Base-by-base conservation (phyloP, 164 flowering plant species). In the Aristolochia fimbriata region DNA sequence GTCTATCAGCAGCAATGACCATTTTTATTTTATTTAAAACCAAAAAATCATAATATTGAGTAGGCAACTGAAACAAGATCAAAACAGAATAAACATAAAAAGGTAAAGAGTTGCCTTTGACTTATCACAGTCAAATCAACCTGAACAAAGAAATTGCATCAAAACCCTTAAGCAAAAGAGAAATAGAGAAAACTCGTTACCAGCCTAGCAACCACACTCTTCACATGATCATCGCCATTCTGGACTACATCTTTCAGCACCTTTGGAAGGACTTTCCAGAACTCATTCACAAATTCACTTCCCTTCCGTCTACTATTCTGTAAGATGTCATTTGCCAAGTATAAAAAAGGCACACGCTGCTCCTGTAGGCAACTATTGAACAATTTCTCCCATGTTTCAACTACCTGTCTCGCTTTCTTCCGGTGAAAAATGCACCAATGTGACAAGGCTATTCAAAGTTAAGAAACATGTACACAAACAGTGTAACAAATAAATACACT, bases 391-490 rank as follows among this genome's bases (percentile, higher is more conserved):
- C 99, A 93, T 78, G 96, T 88, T 62, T 78, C 60, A 69, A 88
- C 93, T 57, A 93, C 92, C 63, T 71, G 78, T 50, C 85, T 91
- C 31, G 99, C 97, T 66, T 93, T 84, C 73, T 77, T 77, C 37
- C 80, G 95, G 65, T 93, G 97, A 76, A 85, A 83, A 64, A 93
- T 93, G 77, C 99, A 93, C 99, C 97, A 93, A 68, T 90, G 96
- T 14, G 99, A 93, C 56, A 90, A 67, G 46, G 96, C 99, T 93
- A 60, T 31, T n/a, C 31, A 45, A 60, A 70, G 78, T 76, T 58
- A 82, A 82, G 51, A 47, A 62, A 62, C 25, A 54, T 14, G 6
- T 45, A 51, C 15, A 49, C 48, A 33, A 15, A 52, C 5, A 15
- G 3, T 51, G 31, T 47, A 51, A 4, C 31, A 9, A 5, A 31